Evolutionary conservation across 768 basidiomycete genomes (phyloP), one percentile per base, ranked within the genome.

Genomic region (Podaxis rugospora): DNA sequence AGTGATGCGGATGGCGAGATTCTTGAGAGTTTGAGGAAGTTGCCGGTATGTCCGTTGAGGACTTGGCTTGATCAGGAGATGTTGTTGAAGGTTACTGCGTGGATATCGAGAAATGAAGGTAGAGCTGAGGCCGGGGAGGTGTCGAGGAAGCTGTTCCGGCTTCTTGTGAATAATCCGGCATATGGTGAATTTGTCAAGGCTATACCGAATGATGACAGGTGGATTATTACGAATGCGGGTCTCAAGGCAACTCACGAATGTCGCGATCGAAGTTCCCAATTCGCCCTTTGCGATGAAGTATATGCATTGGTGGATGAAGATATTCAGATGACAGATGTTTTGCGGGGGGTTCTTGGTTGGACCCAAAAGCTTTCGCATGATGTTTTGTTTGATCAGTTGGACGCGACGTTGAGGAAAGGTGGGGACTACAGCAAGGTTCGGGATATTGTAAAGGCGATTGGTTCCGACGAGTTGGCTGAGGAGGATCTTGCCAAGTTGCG

Each of bases 291-390:
- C 56, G 77, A 82, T 59, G 64, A 71, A 28, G 79, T 81, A 1
- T 65, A 81, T 36, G 63, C 70, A 0, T 62, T 73, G 0, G 66
- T 80, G 40, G 71, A 74, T 35, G 51, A 62, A 11, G 40, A 46
- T 10, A 57, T 73, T 14, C 59, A 52, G 5, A 51, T 76, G 16
- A 69, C 74, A 1, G 55, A 67, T 10, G 70, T 74, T 0, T 61
- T 82, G 44, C 70, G 65, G 14, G 57, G 44, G 3, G 66, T 68
- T 1, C 66, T 82, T 23, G 72, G 75, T 1, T 83, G 82, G 81
- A 68, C 77, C 54, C 53, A 74, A 37, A 72, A 72, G 0, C 47
- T 82, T 25, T 56, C 74, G 0, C 57, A 72, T 18, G 51, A 62
- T 1, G 64, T 74, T 11, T 36, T 81, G 16, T 61, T 67, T 5